Conservation (phyloP, 805 yeast genomes). For the Sugiyamaella marilandica region DNA sequence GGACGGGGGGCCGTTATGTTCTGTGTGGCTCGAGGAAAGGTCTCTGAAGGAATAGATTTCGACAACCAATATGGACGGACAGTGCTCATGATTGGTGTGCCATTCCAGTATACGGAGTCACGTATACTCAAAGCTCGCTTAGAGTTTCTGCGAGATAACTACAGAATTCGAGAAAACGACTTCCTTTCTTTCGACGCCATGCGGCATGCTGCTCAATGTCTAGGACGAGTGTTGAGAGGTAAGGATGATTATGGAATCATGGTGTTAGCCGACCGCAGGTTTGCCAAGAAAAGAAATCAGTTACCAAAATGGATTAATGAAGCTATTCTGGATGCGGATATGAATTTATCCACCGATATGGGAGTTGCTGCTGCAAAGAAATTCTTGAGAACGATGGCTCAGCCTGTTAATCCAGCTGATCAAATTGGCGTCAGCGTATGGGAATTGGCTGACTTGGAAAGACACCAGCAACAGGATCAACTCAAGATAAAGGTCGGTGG, state of each 20-base stretch:
- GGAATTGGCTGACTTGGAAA: constrained; percentile 49
- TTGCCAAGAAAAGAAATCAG: constrained; percentile 78
- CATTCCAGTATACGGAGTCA: constrained; percentile 97
- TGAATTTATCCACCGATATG: constrained; percentile 93
- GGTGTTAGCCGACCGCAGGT: constrained; percentile 95
- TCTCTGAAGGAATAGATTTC: constrained; percentile 98
- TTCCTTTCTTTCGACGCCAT: constrained; percentile 96
- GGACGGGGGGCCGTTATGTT: constrained; percentile 96
- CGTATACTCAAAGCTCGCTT: constrained; percentile 91
- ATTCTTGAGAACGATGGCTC: constrained; percentile 89
- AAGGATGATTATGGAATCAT: constrained; percentile 98
- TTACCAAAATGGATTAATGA: constrained; percentile 97
- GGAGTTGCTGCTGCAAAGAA: constrained; percentile 92
- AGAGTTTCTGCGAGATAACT: constrained; percentile 89
- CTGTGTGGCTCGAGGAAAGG: constrained; percentile 98
- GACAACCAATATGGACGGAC: constrained; percentile 98
- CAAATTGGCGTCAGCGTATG: constrained; percentile 94
- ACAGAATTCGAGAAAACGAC: constrained; percentile 88
- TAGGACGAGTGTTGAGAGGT: constrained; percentile 95
- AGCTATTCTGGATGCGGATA: constrained; percentile 85
- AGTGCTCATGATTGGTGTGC: constrained; percentile 97
- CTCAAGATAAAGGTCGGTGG: background rate
- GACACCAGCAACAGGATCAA: constrained; percentile 14
- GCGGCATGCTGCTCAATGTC: constrained; percentile 99
- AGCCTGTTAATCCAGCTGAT: constrained; percentile 82